Conservation (phyloP, 176 grass and related monocot genomes). For the Carex scoparia region DNA sequence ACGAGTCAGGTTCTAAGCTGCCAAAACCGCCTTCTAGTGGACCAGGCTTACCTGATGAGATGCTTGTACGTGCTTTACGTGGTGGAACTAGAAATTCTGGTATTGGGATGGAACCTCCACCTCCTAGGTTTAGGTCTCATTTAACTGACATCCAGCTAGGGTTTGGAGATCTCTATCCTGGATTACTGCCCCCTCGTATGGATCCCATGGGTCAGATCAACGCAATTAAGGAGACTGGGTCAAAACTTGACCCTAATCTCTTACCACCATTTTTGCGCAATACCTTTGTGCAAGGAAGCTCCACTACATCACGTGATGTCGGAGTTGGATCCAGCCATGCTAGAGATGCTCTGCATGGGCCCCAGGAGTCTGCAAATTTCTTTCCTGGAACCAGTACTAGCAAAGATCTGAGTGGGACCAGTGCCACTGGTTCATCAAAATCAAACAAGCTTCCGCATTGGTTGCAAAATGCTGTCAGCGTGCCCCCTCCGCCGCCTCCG, state of each 20-base stretch:
- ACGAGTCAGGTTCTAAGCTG: constrained; percentile 51
- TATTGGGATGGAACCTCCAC: constrained; percentile 52
- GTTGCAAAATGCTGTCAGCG: constrained; percentile 86
- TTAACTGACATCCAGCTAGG: constrained; percentile 93
- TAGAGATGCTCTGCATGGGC: constrained; percentile 45
- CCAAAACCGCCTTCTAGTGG: constrained; percentile 52
- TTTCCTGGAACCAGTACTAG: constrained; percentile 38
- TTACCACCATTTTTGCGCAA: constrained; percentile 49
- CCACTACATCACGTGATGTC: constrained; percentile 33
- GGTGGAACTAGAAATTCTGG: constrained; percentile 76
- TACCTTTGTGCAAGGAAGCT: constrained; percentile 43
- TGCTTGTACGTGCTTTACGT: constrained; percentile 79
- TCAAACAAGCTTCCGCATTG: constrained; percentile 91
- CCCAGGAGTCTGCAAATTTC: constrained; percentile 42
- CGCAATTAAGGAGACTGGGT: constrained; percentile 37
- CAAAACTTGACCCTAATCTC: constrained; percentile 43
- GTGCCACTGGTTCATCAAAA: constrained; percentile 48
- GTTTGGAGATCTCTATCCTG: constrained; percentile 53
- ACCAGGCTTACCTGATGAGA: constrained; percentile 77
- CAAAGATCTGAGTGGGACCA: constrained; percentile 39
- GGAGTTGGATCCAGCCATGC: constrained; percentile 31
- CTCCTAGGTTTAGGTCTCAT: constrained; percentile 63
- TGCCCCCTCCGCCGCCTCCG: constrained; percentile 26
- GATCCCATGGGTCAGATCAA: constrained; percentile 44
- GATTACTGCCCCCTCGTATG: constrained; percentile 41